Base-by-base conservation (phyloP, 495 filamentous ascomycete genomes). In the Xylaria sp. region DNA sequence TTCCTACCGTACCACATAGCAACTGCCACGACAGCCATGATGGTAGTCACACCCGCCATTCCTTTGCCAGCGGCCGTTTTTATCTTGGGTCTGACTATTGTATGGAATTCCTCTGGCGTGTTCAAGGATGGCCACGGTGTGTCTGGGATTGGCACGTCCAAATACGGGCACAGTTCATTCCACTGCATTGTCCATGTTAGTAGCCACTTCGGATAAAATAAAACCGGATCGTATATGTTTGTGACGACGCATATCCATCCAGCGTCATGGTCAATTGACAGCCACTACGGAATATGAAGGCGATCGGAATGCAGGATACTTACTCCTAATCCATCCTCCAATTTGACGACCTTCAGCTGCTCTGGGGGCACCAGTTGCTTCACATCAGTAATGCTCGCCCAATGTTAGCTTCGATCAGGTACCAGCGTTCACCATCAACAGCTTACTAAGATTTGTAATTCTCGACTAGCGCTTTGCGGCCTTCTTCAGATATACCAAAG, bases 391-490 rank as follows among this genome's bases (percentile, higher is more conserved):
- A 79, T 79, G 37, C 77, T 78, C 33, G 70, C 53, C 17, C n/a
- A 24, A 7, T 0, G 24, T 55, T 46, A 63, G 44, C 24, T 6
- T 1, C 12, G 17, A 48, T 3, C 0, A 50, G 5, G 8, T 3
- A 31, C 9, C 9, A 21, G 4, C 9, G 6, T 29, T 14, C 1
- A 14, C 9, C 35, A 0, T 19, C 24, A 0, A n/a, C 14, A 24
- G 74, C 77, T n/a, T 72, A 80, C 78, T 78, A 78, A 3, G 73
- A 58, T 15, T 21, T 75, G 62, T 78, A 80, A 53, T 80, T 78
- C 52, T 77, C 70, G 0, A 58, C 69, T 0, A 76, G 68, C 50
- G 41, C 48, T 33, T 71, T 57, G 21, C 64, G 62, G 12, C 73
- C 75, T 68, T 73, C 66, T 1, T 74, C 71, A 9, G 74, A 52